phyloP scores from a whole-genome alignment of 2,329 filamentous ascomycete genomes.

The Botrytis tulipae region DNA sequence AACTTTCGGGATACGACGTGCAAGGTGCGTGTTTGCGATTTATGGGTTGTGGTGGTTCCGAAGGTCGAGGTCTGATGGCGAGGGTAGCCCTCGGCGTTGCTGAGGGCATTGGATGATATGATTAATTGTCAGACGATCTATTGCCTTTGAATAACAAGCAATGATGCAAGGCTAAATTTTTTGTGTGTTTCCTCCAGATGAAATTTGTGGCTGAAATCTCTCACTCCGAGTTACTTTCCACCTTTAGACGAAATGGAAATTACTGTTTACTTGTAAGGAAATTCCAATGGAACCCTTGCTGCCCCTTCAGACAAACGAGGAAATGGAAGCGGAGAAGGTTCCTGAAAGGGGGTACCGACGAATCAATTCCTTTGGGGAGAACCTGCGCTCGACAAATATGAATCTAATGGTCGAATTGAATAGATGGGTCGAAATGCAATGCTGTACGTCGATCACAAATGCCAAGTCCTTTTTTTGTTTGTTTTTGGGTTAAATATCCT shows the following conservation, averaged over 20 bases:
- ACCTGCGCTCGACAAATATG: not conserved
- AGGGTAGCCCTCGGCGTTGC: slow-evolving; percentile 34
- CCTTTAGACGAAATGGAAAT: slow-evolving; percentile 11
- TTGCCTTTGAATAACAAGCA: not conserved
- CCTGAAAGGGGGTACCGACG: not conserved
- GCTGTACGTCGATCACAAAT: slow-evolving; percentile 12
- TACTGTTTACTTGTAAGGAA: slow-evolving; percentile 12
- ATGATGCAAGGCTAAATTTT: not conserved
- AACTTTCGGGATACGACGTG: slow-evolving; percentile 32
- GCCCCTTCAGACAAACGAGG: not conserved
- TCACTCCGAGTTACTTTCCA: not conserved
- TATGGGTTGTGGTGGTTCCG: slow-evolving; percentile 26
- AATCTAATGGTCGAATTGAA: slow-evolving; percentile 5
- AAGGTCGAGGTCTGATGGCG: slow-evolving; percentile 32
- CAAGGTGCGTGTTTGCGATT: slow-evolving; percentile 36
- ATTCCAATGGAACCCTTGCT: slow-evolving; percentile 6
- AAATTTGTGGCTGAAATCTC: not conserved
- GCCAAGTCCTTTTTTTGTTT: not conserved
- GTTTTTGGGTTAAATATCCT: not conserved
- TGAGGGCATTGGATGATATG: slow-evolving; percentile 33
- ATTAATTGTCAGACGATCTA: not conserved
- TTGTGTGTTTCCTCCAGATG: not conserved
- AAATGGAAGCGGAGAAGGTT: slow-evolving; percentile 4
- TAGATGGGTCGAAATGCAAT: slow-evolving; percentile 3
- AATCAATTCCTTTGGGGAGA: slow-evolving; percentile 1